Percentiles rank a stretch among this genome's conserved stretches.
Evolutionary conservation across 306 rosid genomes (phyloP).

Genomic region (Lathyrus tuberosus): DNA sequence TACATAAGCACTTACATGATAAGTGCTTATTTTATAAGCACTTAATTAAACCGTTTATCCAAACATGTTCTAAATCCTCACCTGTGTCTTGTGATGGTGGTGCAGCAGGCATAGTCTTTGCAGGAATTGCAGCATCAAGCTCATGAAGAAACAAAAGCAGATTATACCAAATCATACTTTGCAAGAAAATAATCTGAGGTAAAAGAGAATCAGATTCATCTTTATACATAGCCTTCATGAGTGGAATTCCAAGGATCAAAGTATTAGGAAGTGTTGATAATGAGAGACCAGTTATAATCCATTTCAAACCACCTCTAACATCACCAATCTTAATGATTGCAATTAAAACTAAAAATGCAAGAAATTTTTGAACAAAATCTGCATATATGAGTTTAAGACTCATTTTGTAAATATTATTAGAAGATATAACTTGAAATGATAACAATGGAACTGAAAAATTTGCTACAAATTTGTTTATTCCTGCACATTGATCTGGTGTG

Average conservation of each 20-base stretch:
- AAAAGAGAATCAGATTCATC: slow-evolving; percentile 63
- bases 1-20: background rate
- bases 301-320: slow-evolving; percentile 61
- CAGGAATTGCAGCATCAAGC: slow-evolving; percentile 60
- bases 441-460: slow-evolving; percentile 88
- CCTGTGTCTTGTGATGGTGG: slow-evolving; percentile 70
- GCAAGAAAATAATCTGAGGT: slow-evolving; percentile 79
- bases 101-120: slow-evolving; percentile 59
- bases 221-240: slow-evolving; percentile 86
- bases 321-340: slow-evolving; percentile 55
- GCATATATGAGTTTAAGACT: slow-evolving; percentile 69
- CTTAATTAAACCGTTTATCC: background rate
- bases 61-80: slow-evolving; percentile 31
- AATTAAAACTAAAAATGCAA: slow-evolving; percentile 55
- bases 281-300: slow-evolving; percentile 80
- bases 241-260: slow-evolving; percentile 86
- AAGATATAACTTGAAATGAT: slow-evolving; percentile 84
- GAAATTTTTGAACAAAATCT: slow-evolving; percentile 68
- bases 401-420: slow-evolving; percentile 78
- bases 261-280: slow-evolving; percentile 92
- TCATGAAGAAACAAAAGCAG: slow-evolving; percentile 76
- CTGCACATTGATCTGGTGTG: slow-evolving; percentile 89
- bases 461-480: slow-evolving; percentile 92
- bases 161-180: slow-evolving; percentile 91
- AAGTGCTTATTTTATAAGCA: background rate